phyloP scores from a whole-genome alignment of 257 asterid species.

The Plantago ovata region DNA sequence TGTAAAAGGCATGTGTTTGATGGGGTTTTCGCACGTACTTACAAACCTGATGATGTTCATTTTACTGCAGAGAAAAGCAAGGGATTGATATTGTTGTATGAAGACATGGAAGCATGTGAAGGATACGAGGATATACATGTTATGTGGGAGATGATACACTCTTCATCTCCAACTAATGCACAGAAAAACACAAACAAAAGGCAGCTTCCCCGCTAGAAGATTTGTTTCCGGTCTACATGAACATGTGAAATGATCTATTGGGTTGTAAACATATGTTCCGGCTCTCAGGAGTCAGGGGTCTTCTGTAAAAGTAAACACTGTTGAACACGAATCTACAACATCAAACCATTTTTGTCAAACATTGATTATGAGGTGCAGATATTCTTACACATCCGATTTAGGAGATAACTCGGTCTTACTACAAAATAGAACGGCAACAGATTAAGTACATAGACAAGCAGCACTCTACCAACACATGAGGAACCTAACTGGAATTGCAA shows the following conservation, averaged over 20 bases:
- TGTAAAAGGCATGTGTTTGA: too few relatives aligned
- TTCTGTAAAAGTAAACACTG: neutral
- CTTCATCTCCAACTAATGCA: conserved; percentile 25
- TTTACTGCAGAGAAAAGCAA: conserved; percentile 33
- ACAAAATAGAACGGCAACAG: too few relatives aligned
- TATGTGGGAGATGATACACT: conserved; percentile 67
- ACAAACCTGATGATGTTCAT: too few relatives aligned
- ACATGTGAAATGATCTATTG: neutral
- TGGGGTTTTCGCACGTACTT: too few relatives aligned
- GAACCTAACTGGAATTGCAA: neutral
- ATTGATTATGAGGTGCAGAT: too few relatives aligned
- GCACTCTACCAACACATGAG: neutral
- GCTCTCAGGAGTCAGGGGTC: neutral
- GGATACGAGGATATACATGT: conserved; percentile 61
- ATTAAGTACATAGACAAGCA: too few relatives aligned
- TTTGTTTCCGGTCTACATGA: conserved; percentile 30
- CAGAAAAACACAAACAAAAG: conserved; percentile 24
- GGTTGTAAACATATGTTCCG: neutral
- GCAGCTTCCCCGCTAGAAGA: conserved; percentile 29
- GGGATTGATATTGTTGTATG: conserved; percentile 41
- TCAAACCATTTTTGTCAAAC: neutral
- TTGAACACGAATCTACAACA: neutral
- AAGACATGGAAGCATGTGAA: conserved; percentile 63
- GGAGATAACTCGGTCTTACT: too few relatives aligned
- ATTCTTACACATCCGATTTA: too few relatives aligned